A percentile compares a stretch with the other conserved stretches of the same genome.
These are phyloP conservation scores for Penicillium fuscoglaucum DNA, from an alignment of 2,329 filamentous ascomycete species.

Conservation along the genomic window DNA sequence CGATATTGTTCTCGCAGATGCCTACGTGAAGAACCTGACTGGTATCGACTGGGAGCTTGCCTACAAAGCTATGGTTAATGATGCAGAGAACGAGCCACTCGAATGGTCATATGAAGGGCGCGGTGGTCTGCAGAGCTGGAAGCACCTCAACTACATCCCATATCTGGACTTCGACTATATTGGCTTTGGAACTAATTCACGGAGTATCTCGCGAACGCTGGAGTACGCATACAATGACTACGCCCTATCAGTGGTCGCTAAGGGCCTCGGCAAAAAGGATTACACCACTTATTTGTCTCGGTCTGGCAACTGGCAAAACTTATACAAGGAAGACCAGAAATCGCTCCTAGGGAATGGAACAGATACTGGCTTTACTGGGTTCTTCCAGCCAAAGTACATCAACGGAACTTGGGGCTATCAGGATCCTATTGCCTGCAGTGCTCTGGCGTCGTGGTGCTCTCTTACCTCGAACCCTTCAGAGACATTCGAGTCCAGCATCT, in stretches of 20 bases:
- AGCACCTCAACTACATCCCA: slow-evolving; percentile 66
- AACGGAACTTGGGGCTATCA: slow-evolving; percentile 69
- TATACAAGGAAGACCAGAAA: slow-evolving; percentile 61
- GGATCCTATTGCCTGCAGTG: slow-evolving; percentile 51
- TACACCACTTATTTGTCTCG: slow-evolving; percentile 54
- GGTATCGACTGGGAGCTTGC: slow-evolving; percentile 66
- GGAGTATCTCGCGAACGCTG: slow-evolving; percentile 67
- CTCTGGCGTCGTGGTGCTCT: slow-evolving; percentile 29
- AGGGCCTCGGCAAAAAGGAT: slow-evolving; percentile 51
- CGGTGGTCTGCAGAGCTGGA: slow-evolving; percentile 70
- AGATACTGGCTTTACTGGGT: slow-evolving; percentile 65
- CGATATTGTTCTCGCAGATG: slow-evolving; percentile 66
- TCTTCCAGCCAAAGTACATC: slow-evolving; percentile 66
- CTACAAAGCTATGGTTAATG: slow-evolving; percentile 67
- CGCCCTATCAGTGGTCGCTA: slow-evolving; percentile 60
- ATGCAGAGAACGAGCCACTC: slow-evolving; percentile 66
- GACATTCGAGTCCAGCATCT: slow-evolving; percentile 36
- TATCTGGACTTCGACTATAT: slow-evolving; percentile 65
- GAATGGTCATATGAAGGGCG: slow-evolving; percentile 69
- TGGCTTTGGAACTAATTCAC: slow-evolving; percentile 66
- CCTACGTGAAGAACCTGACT: slow-evolving; percentile 63
- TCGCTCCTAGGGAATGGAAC: slow-evolving; percentile 54
- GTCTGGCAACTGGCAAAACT: slow-evolving; percentile 63
- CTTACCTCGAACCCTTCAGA: slow-evolving; percentile 32
- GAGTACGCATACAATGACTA: slow-evolving; percentile 78